Conservation (phyloP, 208 protist genomes). For the Trypanosoma caninum region DNA sequence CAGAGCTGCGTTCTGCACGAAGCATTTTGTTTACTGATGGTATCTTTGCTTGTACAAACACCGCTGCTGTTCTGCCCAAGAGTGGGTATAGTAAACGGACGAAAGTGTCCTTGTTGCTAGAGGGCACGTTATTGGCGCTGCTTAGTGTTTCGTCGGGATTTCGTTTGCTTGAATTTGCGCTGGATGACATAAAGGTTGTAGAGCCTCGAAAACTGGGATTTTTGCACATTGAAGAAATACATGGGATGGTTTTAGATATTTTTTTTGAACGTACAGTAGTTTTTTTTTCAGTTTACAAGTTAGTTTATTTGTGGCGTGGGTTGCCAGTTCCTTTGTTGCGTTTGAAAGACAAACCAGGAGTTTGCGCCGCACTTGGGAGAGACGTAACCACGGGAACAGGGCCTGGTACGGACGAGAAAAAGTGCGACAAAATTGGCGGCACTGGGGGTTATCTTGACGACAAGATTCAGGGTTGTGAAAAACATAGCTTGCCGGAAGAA, state of each 20-base stretch:
- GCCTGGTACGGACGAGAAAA: neutral
- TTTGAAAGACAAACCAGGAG: neutral
- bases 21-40: conserved; percentile 32
- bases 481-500: too few relatives aligned
- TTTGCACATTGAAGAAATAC: conserved; percentile 6
- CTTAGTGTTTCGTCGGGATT: conserved; percentile 21
- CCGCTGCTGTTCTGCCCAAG: neutral
- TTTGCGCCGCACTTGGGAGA: neutral
- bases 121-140: conserved; percentile 11
- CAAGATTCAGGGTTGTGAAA: too few relatives aligned
- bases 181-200: conserved; percentile 5
- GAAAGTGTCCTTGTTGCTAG: conserved; percentile 12
- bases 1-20: conserved; percentile 17
- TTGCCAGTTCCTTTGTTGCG: conserved; percentile 1
- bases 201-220: neutral
- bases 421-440: neutral
- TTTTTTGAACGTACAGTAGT: conserved; percentile 10
- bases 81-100: neutral
- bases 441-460: neutral
- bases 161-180: conserved; percentile 16
- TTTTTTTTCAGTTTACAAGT: conserved; percentile 19
- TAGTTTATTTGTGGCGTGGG: conserved; percentile 12
- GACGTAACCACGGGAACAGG: neutral
- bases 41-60: conserved; percentile 20
- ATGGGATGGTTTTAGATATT: conserved; percentile 15